Percentiles rank a stretch among this genome's conserved stretches.
Conservation (phyloP, 352 stramenopile genomes). For the Globisporangium heterothallicum region DNA sequence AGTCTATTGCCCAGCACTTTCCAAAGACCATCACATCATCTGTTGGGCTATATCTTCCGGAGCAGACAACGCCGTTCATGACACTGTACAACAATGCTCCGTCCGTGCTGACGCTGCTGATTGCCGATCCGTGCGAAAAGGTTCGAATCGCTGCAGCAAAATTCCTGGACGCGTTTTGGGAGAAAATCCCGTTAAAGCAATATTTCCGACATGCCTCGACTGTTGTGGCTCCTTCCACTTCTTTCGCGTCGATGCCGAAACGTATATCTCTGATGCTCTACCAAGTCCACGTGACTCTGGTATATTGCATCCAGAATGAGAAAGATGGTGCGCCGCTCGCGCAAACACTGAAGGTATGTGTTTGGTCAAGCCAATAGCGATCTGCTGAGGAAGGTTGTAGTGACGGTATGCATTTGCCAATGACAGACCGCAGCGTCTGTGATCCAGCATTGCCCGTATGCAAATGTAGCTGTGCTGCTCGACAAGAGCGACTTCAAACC, state of each 20-base stretch:
- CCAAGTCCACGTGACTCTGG: slow-evolving; percentile 75
- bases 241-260: slow-evolving; percentile 83
- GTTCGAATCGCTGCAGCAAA: slow-evolving; percentile 65
- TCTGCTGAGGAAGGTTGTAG: neutral
- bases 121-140: slow-evolving; percentile 74
- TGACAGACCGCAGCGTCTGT: slow-evolving; percentile 55
- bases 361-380: neutral
- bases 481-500: slow-evolving; percentile 49
- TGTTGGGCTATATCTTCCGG: slow-evolving; percentile 74
- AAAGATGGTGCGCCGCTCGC: slow-evolving; percentile 48
- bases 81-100: slow-evolving; percentile 70
- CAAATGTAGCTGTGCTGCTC: slow-evolving; percentile 43
- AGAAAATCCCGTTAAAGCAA: slow-evolving; percentile 76
- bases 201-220: slow-evolving; percentile 64
- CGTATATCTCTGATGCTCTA: slow-evolving; percentile 81
- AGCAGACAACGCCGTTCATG: slow-evolving; percentile 79
- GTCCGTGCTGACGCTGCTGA: slow-evolving; percentile 71
- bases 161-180: slow-evolving; percentile 80
- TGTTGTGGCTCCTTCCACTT: slow-evolving; percentile 43
- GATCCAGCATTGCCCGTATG: slow-evolving; percentile 77
- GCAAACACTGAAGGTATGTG: slow-evolving; percentile 65
- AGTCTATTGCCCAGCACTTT: slow-evolving; percentile 63
- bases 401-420: neutral
- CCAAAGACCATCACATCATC: slow-evolving; percentile 70
- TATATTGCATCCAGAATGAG: slow-evolving; percentile 81